Conservation (phyloP, 352 stramenopile species). For the Phytophthora europaea region DNA sequence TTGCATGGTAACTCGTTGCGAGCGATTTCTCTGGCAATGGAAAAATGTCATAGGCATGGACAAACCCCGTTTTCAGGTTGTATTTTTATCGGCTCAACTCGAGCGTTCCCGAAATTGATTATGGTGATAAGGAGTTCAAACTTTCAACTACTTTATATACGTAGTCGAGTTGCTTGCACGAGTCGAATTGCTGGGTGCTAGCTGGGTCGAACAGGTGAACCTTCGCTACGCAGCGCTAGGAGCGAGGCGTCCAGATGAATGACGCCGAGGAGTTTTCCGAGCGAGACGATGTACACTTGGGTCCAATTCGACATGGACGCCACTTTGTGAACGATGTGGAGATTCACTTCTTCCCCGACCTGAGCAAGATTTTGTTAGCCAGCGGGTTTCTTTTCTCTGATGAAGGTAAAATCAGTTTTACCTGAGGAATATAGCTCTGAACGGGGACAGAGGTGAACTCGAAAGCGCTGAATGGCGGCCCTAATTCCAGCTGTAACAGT, state of each 20-base stretch:
- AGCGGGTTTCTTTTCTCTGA: background rate
- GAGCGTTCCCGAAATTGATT: constrained; percentile 24
- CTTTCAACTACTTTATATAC: background rate
- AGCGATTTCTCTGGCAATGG: background rate
- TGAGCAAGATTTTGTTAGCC: constrained; percentile 1
- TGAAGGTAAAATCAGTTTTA: background rate
- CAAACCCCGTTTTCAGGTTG: background rate
- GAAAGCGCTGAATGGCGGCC: constrained; percentile 73
- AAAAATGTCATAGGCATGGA: constrained; percentile 14
- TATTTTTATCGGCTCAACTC: constrained; percentile 40
- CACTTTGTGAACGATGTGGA: constrained; percentile 81
- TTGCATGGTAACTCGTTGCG: constrained; percentile 57
- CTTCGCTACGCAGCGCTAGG: constrained; percentile 11
- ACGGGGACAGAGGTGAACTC: constrained; percentile 81
- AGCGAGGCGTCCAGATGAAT: constrained; percentile 77
- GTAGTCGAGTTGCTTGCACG: no score
- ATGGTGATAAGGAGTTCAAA: background rate
- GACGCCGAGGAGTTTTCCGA: constrained; percentile 74
- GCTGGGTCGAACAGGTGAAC: constrained; percentile 11
- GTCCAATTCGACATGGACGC: constrained; percentile 89
- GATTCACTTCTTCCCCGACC: constrained; percentile 79
- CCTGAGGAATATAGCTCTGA: constrained; percentile 80
- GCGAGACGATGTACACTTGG: constrained; percentile 83
- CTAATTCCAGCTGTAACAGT: constrained; percentile 62
- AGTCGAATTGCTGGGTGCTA: background rate